Evolutionary conservation across 306 rosid genomes (phyloP).

Genomic region (Cucurbita argyrosperma): DNA sequence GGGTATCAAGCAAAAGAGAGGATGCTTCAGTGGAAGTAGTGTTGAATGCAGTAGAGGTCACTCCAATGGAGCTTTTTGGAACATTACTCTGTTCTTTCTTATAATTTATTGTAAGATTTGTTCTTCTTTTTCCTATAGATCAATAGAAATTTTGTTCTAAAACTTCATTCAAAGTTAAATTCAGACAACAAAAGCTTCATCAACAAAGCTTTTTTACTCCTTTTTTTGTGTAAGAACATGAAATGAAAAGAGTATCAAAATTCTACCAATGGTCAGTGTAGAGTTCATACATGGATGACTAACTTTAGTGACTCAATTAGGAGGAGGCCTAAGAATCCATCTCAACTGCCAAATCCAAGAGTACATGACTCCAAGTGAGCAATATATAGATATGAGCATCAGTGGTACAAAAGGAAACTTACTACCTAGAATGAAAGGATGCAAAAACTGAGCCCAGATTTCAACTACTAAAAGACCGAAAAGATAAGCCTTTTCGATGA

Average conservation of each 20-base stretch:
- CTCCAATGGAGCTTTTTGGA: constrained; percentile 9
- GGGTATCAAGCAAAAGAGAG: constrained; percentile 61
- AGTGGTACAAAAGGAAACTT: constrained; percentile 68
- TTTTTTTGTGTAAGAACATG: background rate
- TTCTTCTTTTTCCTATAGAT: background rate
- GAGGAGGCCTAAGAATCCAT: constrained; percentile 27
- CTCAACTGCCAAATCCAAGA: constrained; percentile 81
- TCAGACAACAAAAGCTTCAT: background rate
- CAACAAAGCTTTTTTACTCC: background rate
- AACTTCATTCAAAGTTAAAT: background rate
- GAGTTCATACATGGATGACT: background rate
- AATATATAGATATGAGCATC: constrained; percentile 57
- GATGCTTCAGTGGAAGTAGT: constrained; percentile 79
- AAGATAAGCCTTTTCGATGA: constrained; percentile 38
- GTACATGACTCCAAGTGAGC: constrained; percentile 63
- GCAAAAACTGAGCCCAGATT: constrained; percentile 72
- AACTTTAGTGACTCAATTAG: background rate
- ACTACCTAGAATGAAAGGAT: constrained; percentile 50
- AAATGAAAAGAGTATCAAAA: background rate
- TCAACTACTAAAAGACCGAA: constrained; percentile 56
- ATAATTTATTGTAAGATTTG: constrained; percentile 17
- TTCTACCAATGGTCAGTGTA: background rate
- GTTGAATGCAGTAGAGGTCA: constrained; percentile 48
- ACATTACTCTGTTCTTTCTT: constrained; percentile 10
- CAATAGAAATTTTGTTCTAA: background rate